Conservation (phyloP, 305 asterid genomes). For the Fraxinus angustifolia region DNA sequence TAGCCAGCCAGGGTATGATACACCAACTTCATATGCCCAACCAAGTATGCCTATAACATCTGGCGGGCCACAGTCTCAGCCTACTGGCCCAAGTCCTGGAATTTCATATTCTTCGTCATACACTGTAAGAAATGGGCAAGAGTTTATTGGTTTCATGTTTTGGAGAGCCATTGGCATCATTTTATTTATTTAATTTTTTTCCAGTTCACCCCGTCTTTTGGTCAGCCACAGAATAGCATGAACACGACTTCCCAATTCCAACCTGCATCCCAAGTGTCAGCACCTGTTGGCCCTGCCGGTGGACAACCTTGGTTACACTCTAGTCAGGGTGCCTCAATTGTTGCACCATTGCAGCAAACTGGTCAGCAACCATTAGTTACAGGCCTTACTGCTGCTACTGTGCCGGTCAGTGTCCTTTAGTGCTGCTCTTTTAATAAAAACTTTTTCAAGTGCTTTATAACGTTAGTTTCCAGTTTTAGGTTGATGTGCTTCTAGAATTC, state of each 20-base stretch:
- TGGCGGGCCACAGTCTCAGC: constrained; percentile 55
- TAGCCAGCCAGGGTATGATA: constrained; percentile 50
- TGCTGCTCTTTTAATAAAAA: constrained; percentile 13
- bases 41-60: constrained; percentile 51
- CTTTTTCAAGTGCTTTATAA: constrained; percentile 10
- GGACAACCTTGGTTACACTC: constrained; percentile 69
- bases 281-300: constrained; percentile 49
- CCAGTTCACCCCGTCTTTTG: constrained; percentile 64
- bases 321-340: constrained; percentile 53
- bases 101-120: constrained; percentile 58
- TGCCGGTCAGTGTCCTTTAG: constrained; percentile 41
- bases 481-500: constrained; percentile 4
- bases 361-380: constrained; percentile 35
- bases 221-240: constrained; percentile 50
- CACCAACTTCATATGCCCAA: constrained; percentile 56
- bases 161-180: constrained; percentile 12
- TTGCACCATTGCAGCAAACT: constrained; percentile 58
- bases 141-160: constrained; percentile 4
- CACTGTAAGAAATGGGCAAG: constrained; percentile 45
- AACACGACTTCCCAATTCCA: constrained; percentile 53
- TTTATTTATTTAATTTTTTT: constrained; percentile 25
- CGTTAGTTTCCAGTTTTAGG: background rate
- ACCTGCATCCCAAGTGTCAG: constrained; percentile 60
- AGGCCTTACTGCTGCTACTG: constrained; percentile 32
- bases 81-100: constrained; percentile 50